Percentiles rank a stretch among this genome's conserved stretches.
phyloP scores from a whole-genome alignment of 1,284 basidiomycete genomes.

The Fomitiporia mediterranea region DNA sequence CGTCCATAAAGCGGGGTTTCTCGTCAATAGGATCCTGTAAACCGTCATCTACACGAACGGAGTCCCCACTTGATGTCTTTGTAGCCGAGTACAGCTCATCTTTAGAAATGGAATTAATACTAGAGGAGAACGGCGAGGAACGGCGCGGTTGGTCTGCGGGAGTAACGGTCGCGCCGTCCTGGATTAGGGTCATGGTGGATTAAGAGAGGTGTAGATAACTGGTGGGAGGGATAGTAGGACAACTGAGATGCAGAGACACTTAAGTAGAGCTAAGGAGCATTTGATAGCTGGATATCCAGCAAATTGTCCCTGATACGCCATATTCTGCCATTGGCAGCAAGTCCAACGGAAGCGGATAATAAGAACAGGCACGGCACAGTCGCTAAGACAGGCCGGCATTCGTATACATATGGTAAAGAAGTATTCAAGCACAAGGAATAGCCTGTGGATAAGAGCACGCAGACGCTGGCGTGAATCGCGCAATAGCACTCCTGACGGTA shows the following conservation, averaged over 20 bases:
- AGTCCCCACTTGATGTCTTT: not conserved
- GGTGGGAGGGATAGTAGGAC: too few relatives aligned
- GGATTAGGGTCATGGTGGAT: constrained; percentile 1
- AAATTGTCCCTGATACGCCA: not conserved
- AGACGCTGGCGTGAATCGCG: not conserved
- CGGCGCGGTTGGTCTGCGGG: not conserved
- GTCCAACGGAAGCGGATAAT: too few relatives aligned
- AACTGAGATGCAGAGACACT: not conserved
- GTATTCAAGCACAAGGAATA: too few relatives aligned
- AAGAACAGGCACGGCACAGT: not conserved
- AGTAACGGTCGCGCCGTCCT: not conserved
- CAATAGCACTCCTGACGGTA: not conserved
- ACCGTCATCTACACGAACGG: constrained; percentile 2
- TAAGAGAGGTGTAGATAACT: not conserved
- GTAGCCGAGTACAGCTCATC: not conserved
- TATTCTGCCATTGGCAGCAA: constrained; percentile 1
- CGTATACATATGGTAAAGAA: not conserved
- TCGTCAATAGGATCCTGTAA: constrained; percentile 21
- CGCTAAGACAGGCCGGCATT: not conserved
- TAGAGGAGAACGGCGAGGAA: constrained; percentile 1
- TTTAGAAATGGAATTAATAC: not conserved
- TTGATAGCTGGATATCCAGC: not conserved
- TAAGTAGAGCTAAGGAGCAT: not conserved
- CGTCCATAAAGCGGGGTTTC: constrained; percentile 20
- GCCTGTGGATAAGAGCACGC: not conserved